phyloP scores from a whole-genome alignment of 164 flowering plant genomes.

The Macadamia tetraphylla region DNA sequence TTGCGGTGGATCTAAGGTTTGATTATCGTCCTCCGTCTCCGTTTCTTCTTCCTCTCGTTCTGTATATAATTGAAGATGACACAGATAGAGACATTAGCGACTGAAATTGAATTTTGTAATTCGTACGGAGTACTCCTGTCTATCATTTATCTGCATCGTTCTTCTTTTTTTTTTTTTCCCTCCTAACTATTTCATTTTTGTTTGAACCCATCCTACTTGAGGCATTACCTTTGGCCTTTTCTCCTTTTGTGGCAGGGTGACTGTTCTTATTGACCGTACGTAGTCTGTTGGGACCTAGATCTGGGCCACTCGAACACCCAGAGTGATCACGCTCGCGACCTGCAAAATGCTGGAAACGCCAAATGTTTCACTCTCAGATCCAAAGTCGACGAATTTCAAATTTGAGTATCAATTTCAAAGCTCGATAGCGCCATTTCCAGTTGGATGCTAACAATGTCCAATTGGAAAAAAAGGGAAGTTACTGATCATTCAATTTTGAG shows the following conservation, averaged over 20 bases:
- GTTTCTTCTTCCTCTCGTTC: conserved; percentile 31
- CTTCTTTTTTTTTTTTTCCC: neutral
- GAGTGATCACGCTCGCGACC: conserved; percentile 29
- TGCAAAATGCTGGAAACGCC: conserved; percentile 51
- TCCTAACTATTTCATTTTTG: too few relatives aligned
- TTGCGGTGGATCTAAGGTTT: conserved; percentile 43
- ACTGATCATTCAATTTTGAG: too few relatives aligned
- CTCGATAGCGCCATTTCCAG: neutral
- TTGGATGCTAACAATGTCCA: neutral
- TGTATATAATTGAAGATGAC: conserved; percentile 18
- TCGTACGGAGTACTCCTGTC: neutral
- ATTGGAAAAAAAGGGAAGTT: too few relatives aligned
- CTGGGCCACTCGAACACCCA: conserved; percentile 45
- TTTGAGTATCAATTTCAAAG: neutral
- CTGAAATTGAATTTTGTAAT: neutral
- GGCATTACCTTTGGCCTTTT: conserved; percentile 41
- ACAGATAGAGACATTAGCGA: conserved; percentile 5
- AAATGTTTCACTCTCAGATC: conserved; percentile 10
- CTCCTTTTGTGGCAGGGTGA: conserved; percentile 19
- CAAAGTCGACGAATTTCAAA: neutral
- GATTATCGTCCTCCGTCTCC: conserved; percentile 36
- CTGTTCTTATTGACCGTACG: conserved; percentile 18
- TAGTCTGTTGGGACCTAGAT: conserved; percentile 39
- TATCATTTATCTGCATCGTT: neutral
- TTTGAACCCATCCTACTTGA: conserved; percentile 1